Percentiles rank a stretch among this genome's conserved stretches.
Conservation (phyloP, 2,329 filamentous ascomycete species). For the Lachnellula hyalina region DNA sequence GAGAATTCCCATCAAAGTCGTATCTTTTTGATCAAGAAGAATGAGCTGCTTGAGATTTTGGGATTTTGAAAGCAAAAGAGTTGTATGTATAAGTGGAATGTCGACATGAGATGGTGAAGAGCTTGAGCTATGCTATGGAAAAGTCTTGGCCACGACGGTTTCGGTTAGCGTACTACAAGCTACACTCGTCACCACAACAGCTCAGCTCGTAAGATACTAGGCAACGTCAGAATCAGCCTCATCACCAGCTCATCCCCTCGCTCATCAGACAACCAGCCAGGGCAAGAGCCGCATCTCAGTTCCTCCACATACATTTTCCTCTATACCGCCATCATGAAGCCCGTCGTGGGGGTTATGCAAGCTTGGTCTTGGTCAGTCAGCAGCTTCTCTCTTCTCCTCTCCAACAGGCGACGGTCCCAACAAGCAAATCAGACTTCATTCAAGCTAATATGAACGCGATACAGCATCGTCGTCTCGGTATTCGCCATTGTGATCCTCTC, state of each 20-base stretch:
- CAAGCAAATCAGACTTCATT: not conserved
- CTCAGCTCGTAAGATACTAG: not conserved
- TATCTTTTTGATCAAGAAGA: too few species aligned
- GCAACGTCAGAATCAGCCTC: slow-evolving; percentile 2
- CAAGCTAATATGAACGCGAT: slow-evolving; percentile 7
- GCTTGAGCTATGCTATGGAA: not conserved
- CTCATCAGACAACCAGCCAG: not conserved
- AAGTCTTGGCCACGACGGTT: not conserved
- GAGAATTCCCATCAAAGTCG: too few species aligned
- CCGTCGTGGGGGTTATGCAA: slow-evolving; percentile 83
- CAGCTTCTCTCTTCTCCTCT: slow-evolving; percentile 16
- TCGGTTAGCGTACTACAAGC: not conserved
- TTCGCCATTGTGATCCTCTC: slow-evolving; percentile 63
- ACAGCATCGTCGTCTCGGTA: slow-evolving; percentile 66
- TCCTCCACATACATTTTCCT: not conserved
- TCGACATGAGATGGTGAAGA: not conserved
- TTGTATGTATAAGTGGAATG: too few species aligned
- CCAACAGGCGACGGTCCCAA: not conserved
- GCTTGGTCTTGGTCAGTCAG: slow-evolving; percentile 94
- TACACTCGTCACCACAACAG: not conserved
- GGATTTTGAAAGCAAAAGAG: too few species aligned
- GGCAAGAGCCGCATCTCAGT: not conserved
- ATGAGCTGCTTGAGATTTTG: too few species aligned
- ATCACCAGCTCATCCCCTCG: not conserved
- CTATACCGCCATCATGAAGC: slow-evolving; percentile 64